phyloP scores from a whole-genome alignment of 108 stramenopile genomes.

The Discostella pseudostelligera region DNA sequence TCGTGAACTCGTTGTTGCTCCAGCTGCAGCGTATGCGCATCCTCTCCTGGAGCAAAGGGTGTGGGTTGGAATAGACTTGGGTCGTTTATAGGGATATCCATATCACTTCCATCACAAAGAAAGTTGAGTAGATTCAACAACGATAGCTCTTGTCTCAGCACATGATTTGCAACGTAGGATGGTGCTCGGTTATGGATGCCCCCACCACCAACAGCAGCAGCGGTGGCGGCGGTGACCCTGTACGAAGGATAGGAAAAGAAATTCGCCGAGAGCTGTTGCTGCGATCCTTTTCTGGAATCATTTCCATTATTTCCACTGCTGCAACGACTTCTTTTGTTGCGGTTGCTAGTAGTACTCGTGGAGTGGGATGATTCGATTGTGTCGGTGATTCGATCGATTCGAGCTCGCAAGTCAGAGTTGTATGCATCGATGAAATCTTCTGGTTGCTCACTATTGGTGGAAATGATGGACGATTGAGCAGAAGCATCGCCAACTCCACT shows the following conservation, averaged over 20 bases:
- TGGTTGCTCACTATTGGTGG: too few species aligned
- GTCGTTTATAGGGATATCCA: slow-evolving; percentile 15
- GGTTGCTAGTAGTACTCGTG: background rate
- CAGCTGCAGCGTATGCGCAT: slow-evolving; percentile 12
- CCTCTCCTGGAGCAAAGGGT: slow-evolving; percentile 25
- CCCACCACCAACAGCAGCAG: background rate
- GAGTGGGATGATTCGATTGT: slow-evolving; percentile 2
- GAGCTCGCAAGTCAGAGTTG: slow-evolving; percentile 4
- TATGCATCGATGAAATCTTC: background rate
- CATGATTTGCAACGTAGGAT: background rate
- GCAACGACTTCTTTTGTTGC: background rate
- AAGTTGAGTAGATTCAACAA: slow-evolving; percentile 5
- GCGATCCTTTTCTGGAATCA: too few species aligned
- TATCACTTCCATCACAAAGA: slow-evolving; percentile 7
- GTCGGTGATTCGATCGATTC: background rate
- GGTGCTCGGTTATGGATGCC: background rate
- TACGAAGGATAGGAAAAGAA: too few species aligned
- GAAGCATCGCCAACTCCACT: background rate
- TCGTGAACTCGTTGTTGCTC: too few species aligned
- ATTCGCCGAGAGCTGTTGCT: too few species aligned
- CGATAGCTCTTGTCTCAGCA: background rate
- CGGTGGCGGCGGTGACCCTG: background rate
- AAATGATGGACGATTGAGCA: background rate
- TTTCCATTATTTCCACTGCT: background rate
- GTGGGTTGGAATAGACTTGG: slow-evolving; percentile 13